phyloP scores from a whole-genome alignment of 2,329 filamentous ascomycete species.

The Dichotomopilus funicola region DNA sequence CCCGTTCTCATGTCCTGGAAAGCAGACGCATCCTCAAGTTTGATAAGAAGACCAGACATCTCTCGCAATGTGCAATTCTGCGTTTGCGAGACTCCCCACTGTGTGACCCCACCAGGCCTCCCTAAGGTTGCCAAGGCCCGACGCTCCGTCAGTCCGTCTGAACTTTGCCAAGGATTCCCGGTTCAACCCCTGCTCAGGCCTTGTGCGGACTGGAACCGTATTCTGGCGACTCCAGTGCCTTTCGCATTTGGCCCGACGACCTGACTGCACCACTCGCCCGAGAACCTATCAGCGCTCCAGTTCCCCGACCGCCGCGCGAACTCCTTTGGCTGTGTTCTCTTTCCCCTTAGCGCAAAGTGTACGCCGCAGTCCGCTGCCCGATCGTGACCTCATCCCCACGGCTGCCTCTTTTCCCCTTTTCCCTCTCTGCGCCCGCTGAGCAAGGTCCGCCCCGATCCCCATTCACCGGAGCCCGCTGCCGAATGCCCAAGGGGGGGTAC shows the following conservation, averaged over 20 bases:
- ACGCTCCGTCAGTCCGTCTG: conserved; percentile 1
- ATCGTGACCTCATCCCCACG: conserved; percentile 8
- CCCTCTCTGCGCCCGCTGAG: background rate
- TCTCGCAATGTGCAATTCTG: too few relatives aligned
- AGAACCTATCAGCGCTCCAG: conserved; percentile 7
- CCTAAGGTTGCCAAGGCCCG: conserved; percentile 1
- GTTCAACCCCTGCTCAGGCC: conserved; percentile 5
- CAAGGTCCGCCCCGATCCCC: background rate
- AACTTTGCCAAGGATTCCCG: conserved; percentile 11
- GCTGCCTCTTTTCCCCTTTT: background rate
- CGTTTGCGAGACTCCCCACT: too few relatives aligned
- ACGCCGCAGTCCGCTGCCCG: conserved; percentile 12
- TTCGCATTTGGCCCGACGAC: conserved; percentile 5
- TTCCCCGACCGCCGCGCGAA: background rate
- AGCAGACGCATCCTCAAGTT: too few relatives aligned
- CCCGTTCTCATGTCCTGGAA: too few relatives aligned
- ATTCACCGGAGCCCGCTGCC: background rate
- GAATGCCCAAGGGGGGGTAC: background rate
- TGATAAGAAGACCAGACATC: too few relatives aligned
- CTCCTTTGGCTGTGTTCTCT: conserved; percentile 10
- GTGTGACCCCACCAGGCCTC: too few relatives aligned
- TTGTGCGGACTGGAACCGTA: background rate
- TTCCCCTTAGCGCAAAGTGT: conserved; percentile 1
- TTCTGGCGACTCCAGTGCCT: conserved; percentile 9
- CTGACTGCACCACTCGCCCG: conserved; percentile 2